Evolutionary conservation across 2,329 filamentous ascomycete genomes (phyloP), one percentile per base, ranked within the genome.

Genomic region (Aureobasidium lini): DNA sequence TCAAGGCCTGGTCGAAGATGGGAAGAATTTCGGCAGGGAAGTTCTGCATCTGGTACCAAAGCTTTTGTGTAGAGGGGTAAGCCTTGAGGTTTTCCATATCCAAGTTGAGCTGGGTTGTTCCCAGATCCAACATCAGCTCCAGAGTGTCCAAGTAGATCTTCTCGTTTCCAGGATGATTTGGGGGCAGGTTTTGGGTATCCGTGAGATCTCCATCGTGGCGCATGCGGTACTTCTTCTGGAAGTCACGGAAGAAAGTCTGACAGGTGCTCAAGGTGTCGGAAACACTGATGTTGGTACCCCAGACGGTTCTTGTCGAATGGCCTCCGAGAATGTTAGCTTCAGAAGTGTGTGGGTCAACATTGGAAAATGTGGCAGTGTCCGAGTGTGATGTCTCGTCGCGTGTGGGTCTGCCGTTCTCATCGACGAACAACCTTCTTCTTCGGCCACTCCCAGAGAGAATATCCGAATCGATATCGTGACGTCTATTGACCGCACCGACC

Each of bases 11-110:
- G 80, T 99, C 95, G 88, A 99, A 96, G 48, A 97, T 81, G 2
- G 93, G 92, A 46, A 99, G 88, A 57, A 99, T 92, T 80, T 99
- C 94, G 69, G 94, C 91, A 0, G 94, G 94, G 69, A 96, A 99
- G 13, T 89, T 87, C 71, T 95, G 90, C 60, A 95, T 79, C 73
- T 99, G 95, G 71, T 97, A 89, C 89, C 91, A 97, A 59, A 99
- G 79, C 76, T 97, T 97, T 66, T 87, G 80, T 0, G 94, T 97
- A 1, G 90, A 86, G 3, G 95, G 94, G 70, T 96, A 99, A 11
- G 92, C 82, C 71, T 95, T 95, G 61, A 99, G 79, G 67, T 99
- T 95, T 60, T 84, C 85, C 57, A 92, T 84, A 70, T 99, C 91
- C 42, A 99, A 76, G 70, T 96, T 96, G 42, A 99, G 81, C 60